Conservation (phyloP, 768 basidiomycete species). For the Xerocomellus chrysenteron region DNA sequence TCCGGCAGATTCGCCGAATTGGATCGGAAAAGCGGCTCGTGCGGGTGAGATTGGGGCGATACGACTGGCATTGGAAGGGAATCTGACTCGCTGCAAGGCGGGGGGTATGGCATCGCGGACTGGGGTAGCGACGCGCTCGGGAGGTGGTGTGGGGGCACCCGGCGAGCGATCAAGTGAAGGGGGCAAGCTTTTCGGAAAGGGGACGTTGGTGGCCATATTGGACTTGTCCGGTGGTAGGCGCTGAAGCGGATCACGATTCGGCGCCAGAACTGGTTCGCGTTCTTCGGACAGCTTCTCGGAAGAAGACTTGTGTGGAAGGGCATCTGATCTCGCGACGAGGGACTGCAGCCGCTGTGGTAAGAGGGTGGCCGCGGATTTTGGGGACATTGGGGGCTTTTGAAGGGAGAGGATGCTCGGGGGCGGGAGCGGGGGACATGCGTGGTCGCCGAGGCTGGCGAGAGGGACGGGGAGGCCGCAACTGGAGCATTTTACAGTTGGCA, state of each 20-base stretch:
- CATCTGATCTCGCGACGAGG: constrained; percentile 34
- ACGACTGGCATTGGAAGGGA: constrained; percentile 19
- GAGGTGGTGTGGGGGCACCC: constrained; percentile 3
- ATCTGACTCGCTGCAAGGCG: constrained; percentile 16
- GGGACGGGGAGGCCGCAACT: constrained; percentile 71
- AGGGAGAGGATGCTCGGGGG: constrained; percentile 37
- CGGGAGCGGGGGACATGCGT: constrained; percentile 61
- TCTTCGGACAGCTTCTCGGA: constrained; percentile 9
- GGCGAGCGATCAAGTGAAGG: constrained; percentile 3
- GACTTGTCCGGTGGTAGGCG: constrained; percentile 26
- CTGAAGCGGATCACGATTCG: constrained; percentile 28
- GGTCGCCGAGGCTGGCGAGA: constrained; percentile 71
- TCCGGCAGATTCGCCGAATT: constrained; percentile 7
- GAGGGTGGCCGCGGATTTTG: constrained; percentile 42
- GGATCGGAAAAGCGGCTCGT: constrained; percentile 10
- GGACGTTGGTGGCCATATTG: constrained; percentile 2
- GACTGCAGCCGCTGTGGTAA: constrained; percentile 52
- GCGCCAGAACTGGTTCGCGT: constrained; percentile 5
- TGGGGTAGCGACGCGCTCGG: constrained; percentile 17
- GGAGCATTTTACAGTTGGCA: constrained; percentile 86
- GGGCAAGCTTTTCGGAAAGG: constrained; percentile 1
- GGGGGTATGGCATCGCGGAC: constrained; percentile 15
- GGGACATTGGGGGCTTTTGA: constrained; percentile 37
- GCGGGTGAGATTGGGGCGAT: constrained; percentile 5
- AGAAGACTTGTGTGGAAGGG: constrained; percentile 5